phyloP scores from a whole-genome alignment of 2,329 filamentous ascomycete genomes.

The Lasiodiplodia sp. region DNA sequence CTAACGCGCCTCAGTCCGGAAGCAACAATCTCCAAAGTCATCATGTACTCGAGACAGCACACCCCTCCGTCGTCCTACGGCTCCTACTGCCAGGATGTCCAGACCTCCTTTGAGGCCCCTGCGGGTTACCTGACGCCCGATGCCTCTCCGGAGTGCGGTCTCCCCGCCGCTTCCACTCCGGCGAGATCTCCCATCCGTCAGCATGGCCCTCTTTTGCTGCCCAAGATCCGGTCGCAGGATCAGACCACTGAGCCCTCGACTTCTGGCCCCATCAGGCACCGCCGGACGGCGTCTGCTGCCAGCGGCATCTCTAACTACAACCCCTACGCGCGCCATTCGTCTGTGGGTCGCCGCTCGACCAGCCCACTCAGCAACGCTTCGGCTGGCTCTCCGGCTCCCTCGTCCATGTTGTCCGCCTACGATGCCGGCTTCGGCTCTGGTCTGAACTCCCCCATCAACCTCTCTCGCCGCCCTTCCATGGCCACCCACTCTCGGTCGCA shows the following conservation, averaged over 20 bases:
- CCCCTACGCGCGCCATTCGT: constrained; percentile 57
- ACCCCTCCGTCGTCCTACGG: constrained; percentile 49
- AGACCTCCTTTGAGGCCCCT: constrained; percentile 66
- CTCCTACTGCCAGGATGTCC: constrained; percentile 33
- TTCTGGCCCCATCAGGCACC: constrained; percentile 63
- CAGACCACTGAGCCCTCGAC: constrained; percentile 71
- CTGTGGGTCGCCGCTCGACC: constrained; percentile 54
- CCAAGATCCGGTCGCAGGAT: constrained; percentile 87
- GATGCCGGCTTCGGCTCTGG: constrained; percentile 49
- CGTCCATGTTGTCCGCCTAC: constrained; percentile 48
- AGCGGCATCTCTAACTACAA: constrained; percentile 56
- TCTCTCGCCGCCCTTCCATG: constrained; percentile 45
- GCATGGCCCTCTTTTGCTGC: constrained; percentile 80
- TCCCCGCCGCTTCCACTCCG: constrained; percentile 72
- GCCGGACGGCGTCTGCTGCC: constrained; percentile 61
- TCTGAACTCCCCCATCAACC: constrained; percentile 69
- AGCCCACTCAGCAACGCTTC: constrained; percentile 53
- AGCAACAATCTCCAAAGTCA: constrained; percentile 42
- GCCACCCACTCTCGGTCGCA: constrained; percentile 49
- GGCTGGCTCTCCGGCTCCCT: constrained; percentile 54
- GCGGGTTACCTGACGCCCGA: constrained; percentile 64
- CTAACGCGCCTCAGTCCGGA: constrained; percentile 44
- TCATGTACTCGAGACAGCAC: constrained; percentile 54
- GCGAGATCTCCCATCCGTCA: constrained; percentile 75
- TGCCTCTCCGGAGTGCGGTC: constrained; percentile 74